Evolutionary conservation across 805 yeast species (phyloP), one percentile per base, ranked within the genome.

Genomic region (Metschnikowia amazonensis): DNA sequence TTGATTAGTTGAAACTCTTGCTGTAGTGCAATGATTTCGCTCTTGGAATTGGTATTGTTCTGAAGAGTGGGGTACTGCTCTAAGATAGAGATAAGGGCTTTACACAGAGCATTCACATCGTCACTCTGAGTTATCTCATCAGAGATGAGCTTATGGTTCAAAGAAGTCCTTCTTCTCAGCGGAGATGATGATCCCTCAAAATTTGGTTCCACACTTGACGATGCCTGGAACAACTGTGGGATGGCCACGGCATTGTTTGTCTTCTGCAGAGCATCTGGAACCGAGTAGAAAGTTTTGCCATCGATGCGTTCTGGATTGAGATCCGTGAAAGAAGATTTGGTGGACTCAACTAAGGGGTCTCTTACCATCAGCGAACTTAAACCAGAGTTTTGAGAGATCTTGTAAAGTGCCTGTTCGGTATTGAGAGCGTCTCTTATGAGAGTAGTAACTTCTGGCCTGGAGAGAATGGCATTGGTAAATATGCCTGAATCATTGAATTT

Each of bases 391-490:
- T 55, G 56, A 40, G 67, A 67, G 6, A 76, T 67, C 29, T 63
- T 67, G 56, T 79, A 82, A 29, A 82, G 60, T 1, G 77, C 65
- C 29, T 67, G 76, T 52, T 81, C 86, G 31, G 72, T 70, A 0
- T 56, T 60, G 29, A 77, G 76, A 3, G 84, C 80, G 59, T 83
- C 89, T 52, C 83, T 70, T 17, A 83, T 63, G n/a, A 83, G 63
- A 17, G 72, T 64, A 2, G 82, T 79, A 46, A 82, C 80, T 24
- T 71, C 69, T 10, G 81, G 80, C 40, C 68, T 63, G 21, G 71
- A 64, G 8, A 80, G 69, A 14, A 82, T 65, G 2, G 89, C 83
- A 55, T 83, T 83, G 32, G 84, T 79, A 60, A 83, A 83, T 3
- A 80, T 74, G 0, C 88, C 87, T 0, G 86, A 79, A 0, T 75